Base-by-base conservation (phyloP, 1,139 yeast species). In the Candida sanyaensis region DNA sequence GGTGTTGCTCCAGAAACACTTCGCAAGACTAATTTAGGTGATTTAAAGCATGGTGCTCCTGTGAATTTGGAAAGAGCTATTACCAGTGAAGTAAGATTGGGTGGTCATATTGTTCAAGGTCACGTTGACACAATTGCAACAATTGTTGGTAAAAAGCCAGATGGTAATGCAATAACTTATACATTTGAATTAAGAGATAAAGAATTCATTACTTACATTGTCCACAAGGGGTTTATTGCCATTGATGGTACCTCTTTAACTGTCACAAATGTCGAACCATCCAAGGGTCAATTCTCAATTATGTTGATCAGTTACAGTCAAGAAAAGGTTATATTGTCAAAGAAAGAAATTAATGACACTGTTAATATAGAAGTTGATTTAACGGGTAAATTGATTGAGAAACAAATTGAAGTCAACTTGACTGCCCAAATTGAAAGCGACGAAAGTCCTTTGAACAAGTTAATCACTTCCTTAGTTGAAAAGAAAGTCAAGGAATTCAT, bases 51-150 rank as follows among this genome's bases (percentile, higher is more conserved):
- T 0, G 93, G 91, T 2, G 66, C 80, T 26, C 75, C 76, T 53
- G 96, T 93, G 34, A 92, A 95, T 62, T 74, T 93, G 57, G 99
- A 93, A 67, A 77, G 99, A 52, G 99, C 99, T 0, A 91, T 93
- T 30, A 50, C 80, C 61, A 56, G 88, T 77, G 91, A 88, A 46
- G 91, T 86, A 10, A 76, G 99, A 53, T 82, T 92, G 61, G 99
- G 99, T 27, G 99, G 99, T 1, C 99, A 93, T 67, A 83, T 92
- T 52, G 99, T 93, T 1, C 99, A 93, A 60, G 99, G 99, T 11
- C 99, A 93, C 69, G 92, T 95, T 31, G 99, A 93, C 63, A 89
- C 97, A 0, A 77, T 86, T 29, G 97, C 97, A 4, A 68, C 69
- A 30, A 87, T 95, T 36, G 77, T 78, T 1, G 64, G 68, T 1